These are phyloP conservation scores for Thuja plicata DNA, from an alignment of 83 land plant genomes.

Conservation along the genomic window DNA sequence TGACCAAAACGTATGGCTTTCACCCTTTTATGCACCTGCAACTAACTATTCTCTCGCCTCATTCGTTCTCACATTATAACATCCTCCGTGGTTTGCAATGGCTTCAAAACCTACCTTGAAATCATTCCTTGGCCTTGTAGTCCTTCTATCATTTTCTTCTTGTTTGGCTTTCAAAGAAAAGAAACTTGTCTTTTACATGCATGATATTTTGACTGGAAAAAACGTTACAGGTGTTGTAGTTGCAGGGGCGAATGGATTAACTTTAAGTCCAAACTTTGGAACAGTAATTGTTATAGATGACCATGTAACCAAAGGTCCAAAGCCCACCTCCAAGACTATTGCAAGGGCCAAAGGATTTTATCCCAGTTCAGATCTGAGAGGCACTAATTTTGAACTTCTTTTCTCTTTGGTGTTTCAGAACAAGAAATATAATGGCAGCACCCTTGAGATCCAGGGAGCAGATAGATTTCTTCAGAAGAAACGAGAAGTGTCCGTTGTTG, in stretches of 20 bases:
- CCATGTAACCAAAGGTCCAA: not conserved
- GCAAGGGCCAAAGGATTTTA: slow-evolving; percentile 18
- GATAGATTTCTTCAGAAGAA: not conserved
- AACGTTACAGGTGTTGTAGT: not conserved
- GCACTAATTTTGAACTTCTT: not conserved
- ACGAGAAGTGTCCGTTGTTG: slow-evolving; percentile 19
- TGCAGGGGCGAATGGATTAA: not conserved
- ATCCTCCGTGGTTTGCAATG: too few relatives aligned
- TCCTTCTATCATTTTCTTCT: too few relatives aligned
- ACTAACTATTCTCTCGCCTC: too few relatives aligned
- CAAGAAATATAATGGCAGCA: slow-evolving; percentile 22
- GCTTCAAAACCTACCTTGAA: too few relatives aligned
- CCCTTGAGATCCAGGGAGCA: slow-evolving; percentile 23
- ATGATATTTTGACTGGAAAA: not conserved
- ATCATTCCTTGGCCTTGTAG: too few relatives aligned
- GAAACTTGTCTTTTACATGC: not conserved
- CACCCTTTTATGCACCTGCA: too few relatives aligned
- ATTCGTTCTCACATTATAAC: too few relatives aligned
- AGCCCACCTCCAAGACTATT: not conserved
- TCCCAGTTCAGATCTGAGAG: slow-evolving; percentile 2
- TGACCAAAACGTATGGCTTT: too few relatives aligned
- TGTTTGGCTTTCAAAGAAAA: not conserved
- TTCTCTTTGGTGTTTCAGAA: slow-evolving; percentile 17
- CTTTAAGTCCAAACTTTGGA: not conserved
- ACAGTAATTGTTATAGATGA: not conserved